Evolutionary conservation across 441 rosid species (phyloP).

Genomic region (Arabidopsis lyrata): DNA sequence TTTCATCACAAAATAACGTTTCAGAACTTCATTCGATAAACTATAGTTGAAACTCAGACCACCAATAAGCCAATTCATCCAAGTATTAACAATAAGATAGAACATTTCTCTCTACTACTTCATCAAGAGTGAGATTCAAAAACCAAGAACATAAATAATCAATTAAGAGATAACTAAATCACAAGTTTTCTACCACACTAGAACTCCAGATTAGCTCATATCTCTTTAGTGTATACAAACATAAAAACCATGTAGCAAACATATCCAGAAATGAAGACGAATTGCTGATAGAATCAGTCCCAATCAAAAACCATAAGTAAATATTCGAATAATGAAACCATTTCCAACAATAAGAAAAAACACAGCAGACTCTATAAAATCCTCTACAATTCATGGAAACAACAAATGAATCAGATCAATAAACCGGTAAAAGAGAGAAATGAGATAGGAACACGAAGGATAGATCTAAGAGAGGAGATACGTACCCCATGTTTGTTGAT

Average conservation of each 20-base stretch:
- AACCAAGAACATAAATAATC: too few species aligned
- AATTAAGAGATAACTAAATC: not conserved
- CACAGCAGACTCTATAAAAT: not conserved
- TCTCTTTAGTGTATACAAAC: not conserved
- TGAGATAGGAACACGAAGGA: not conserved
- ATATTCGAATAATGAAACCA: not conserved
- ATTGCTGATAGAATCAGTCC: not conserved
- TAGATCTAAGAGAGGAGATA: conserved; percentile 17
- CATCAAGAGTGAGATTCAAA: too few species aligned
- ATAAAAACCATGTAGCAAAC: not conserved
- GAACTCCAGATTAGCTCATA: not conserved
- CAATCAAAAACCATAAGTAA: not conserved
- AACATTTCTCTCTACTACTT: too few species aligned
- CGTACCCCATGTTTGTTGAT: conserved; percentile 45
- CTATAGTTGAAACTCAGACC: too few species aligned
- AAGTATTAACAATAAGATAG: too few species aligned
- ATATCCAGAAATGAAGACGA: not conserved
- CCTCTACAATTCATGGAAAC: not conserved
- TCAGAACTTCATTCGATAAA: too few species aligned
- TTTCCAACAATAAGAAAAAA: not conserved
- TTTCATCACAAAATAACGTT: too few species aligned
- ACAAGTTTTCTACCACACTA: not conserved
- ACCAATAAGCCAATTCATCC: too few species aligned
- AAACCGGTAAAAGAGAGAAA: not conserved
- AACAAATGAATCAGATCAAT: not conserved